Percentiles rank a stretch among this genome's conserved stretches.
Evolutionary conservation across 2,329 filamentous ascomycete species (phyloP).

Genomic region (Neurospora crassa): DNA sequence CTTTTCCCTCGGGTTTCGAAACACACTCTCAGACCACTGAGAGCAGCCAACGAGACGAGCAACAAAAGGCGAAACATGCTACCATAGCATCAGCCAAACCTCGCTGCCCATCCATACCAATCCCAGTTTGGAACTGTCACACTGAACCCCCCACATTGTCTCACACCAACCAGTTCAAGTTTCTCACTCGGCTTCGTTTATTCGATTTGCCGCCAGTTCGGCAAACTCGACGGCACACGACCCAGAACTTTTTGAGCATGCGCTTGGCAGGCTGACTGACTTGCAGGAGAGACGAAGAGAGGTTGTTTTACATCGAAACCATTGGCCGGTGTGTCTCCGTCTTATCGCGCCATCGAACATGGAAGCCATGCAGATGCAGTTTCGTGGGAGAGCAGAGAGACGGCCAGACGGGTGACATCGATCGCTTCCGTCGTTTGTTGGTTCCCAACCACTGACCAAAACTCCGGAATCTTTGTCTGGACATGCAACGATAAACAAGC

Average conservation of each 20-base stretch:
- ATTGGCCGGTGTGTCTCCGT: conserved; percentile 7
- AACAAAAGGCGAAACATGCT: neutral
- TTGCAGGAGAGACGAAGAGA: neutral
- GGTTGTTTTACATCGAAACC: conserved; percentile 2
- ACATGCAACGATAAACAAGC: neutral
- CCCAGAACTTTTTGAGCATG: neutral
- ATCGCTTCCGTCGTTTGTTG: neutral
- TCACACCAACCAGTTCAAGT: neutral
- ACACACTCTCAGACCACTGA: neutral
- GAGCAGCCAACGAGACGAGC: neutral
- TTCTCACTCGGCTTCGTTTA: neutral
- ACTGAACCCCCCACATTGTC: neutral
- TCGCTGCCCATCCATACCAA: neutral
- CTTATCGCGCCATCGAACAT: conserved; percentile 11
- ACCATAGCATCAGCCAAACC: neutral
- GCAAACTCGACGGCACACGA: neutral
- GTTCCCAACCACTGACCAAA: conserved; percentile 6
- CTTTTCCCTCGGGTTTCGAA: neutral
- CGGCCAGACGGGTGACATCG: neutral
- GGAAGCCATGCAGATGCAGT: conserved; percentile 4
- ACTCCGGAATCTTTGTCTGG: conserved; percentile 4
- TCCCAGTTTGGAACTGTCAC: neutral
- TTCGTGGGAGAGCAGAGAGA: conserved; percentile 3
- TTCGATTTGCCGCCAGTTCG: neutral
- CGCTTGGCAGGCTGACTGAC: neutral